Evolutionary conservation across 2,329 filamentous ascomycete species (phyloP).

Genomic region (Corniculantispora saksenae): DNA sequence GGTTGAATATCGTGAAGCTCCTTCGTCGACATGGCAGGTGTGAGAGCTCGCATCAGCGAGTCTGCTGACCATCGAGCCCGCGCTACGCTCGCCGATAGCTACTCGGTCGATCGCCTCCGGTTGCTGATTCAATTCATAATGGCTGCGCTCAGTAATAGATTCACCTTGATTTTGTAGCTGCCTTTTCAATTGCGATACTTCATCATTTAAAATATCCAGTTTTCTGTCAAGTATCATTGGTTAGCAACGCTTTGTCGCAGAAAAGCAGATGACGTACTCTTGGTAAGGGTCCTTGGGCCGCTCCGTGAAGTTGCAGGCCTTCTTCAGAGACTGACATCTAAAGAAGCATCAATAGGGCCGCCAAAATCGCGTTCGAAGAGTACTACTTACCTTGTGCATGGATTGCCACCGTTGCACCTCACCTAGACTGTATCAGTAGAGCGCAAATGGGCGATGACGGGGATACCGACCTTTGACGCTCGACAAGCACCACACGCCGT

Average conservation of each 20-base stretch:
- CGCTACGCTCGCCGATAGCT: too few species aligned
- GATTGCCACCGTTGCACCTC: conserved; percentile 28
- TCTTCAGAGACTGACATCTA: conserved; percentile 27
- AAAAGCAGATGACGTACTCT: conserved; percentile 17
- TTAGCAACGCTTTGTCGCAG: background rate
- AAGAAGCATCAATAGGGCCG: conserved; percentile 7
- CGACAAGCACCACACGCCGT: conserved; percentile 31
- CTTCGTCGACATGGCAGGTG: background rate
- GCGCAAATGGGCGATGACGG: too few species aligned
- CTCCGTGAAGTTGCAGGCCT: conserved; percentile 27
- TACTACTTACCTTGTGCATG: conserved; percentile 32
- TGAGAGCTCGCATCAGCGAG: background rate
- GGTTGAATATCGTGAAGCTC: background rate
- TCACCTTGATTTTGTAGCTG: background rate
- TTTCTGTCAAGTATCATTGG: conserved; percentile 16
- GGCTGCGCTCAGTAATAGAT: too few species aligned
- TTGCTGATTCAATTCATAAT: too few species aligned
- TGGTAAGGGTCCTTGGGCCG: conserved; percentile 27
- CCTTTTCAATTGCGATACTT: conserved; percentile 6
- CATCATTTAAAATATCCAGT: conserved; percentile 20
- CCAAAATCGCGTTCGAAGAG: too few species aligned
- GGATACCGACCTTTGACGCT: conserved; percentile 27
- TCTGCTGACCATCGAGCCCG: too few species aligned
- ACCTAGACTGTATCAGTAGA: conserved; percentile 19
- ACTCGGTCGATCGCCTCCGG: too few species aligned